These are phyloP conservation scores for Citrullus colocynthis DNA, from an alignment of 306 rosid genomes.

Conservation along the genomic window DNA sequence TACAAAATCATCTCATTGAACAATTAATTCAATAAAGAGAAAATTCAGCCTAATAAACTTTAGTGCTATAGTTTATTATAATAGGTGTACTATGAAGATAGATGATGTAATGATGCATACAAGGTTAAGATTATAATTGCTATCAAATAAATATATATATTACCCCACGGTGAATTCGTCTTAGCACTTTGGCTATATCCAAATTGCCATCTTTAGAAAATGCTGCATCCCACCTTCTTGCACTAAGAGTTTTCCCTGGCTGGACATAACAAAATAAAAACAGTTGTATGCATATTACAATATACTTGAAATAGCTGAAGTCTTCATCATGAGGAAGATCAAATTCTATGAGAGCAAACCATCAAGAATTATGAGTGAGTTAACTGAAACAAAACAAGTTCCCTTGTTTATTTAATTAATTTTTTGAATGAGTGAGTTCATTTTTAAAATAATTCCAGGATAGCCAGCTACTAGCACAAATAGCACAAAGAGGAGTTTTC, in stretches of 20 bases:
- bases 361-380: neutral
- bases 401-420: neutral
- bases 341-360: neutral
- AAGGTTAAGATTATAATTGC: neutral
- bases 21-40: neutral
- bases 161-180: conserved; percentile 95
- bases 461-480: neutral
- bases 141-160: neutral
- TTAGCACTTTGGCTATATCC: conserved; percentile 71
- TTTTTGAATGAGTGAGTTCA: neutral
- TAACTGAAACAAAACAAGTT: neutral
- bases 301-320: neutral
- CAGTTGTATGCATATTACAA: neutral
- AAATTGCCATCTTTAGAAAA: conserved; percentile 71
- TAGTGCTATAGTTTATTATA: neutral
- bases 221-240: conserved; percentile 81
- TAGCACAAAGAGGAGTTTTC: neutral
- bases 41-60: neutral
- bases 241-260: conserved; percentile 91
- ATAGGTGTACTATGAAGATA: neutral
- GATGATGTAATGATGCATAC: neutral
- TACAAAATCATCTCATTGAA: neutral
- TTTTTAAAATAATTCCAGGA: neutral
- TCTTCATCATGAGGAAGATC: neutral
- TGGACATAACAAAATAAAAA: conserved; percentile 22